Evolutionary conservation across 495 filamentous ascomycete genomes (phyloP).

Genomic region (Neurospora tetrasperma): DNA sequence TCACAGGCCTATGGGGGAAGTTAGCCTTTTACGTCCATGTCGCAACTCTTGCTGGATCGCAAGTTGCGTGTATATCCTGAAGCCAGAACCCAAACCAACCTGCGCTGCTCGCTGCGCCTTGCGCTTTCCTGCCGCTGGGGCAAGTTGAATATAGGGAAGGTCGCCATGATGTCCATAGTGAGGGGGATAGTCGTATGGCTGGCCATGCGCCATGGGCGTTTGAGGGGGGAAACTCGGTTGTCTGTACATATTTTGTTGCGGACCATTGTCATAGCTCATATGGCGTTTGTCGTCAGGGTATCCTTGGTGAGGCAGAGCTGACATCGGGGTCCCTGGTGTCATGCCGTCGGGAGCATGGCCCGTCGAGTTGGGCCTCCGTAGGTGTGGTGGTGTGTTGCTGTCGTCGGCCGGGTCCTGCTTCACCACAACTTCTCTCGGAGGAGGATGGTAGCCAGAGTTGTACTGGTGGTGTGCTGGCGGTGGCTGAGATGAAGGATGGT

Average conservation of each 20-base stretch:
- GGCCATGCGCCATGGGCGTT: conserved; percentile 32
- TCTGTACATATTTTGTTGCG: conserved; percentile 28
- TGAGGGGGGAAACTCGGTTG: conserved; percentile 36
- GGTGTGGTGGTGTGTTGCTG: conserved; percentile 30
- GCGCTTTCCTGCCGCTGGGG: conserved; percentile 32
- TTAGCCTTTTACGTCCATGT: conserved; percentile 12
- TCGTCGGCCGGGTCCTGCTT: conserved; percentile 41
- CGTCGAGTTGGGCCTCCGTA: conserved; percentile 35
- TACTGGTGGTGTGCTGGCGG: conserved; percentile 28
- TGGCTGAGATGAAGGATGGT: conserved; percentile 37
- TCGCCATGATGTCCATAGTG: conserved; percentile 21
- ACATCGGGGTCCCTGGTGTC: conserved; percentile 26
- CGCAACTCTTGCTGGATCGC: not conserved
- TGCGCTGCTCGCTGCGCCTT: conserved; percentile 43
- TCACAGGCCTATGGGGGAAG: conserved; percentile 49
- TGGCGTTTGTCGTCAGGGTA: conserved; percentile 35
- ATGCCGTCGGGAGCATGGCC: conserved; percentile 29
- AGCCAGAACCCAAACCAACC: conserved; percentile 20
- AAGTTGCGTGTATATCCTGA: not conserved
- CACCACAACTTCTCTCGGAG: conserved; percentile 34
- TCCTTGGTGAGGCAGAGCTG: conserved; percentile 20
- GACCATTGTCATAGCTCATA: conserved; percentile 36
- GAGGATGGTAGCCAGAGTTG: conserved; percentile 36
- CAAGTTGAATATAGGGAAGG: conserved; percentile 25
- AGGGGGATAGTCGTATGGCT: conserved; percentile 32